Percentiles rank a stretch among this genome's conserved stretches.
These are phyloP conservation scores for Metschnikowia bowlesiae DNA, from an alignment of 805 yeast species.

Conservation along the genomic window DNA sequence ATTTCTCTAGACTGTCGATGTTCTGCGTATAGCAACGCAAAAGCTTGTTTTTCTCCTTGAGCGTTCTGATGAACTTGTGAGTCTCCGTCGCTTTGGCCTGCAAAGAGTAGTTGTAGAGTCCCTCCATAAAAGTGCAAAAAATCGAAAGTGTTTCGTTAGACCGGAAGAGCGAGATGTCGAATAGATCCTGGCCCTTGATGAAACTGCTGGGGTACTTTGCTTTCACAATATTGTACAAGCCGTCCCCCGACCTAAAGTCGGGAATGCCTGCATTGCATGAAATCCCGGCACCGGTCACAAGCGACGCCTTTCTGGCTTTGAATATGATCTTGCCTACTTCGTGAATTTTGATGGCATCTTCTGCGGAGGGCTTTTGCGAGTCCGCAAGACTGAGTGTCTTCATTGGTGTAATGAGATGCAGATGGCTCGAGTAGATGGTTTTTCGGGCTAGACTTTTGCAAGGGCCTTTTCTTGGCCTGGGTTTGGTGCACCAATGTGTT, in stretches of 20 bases:
- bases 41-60: slow-evolving; percentile 60
- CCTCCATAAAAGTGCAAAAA: slow-evolving; percentile 90
- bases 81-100: slow-evolving; percentile 78
- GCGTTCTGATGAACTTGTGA: slow-evolving; percentile 64
- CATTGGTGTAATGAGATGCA: slow-evolving; percentile 16
- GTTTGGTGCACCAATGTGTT: not conserved
- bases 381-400: slow-evolving; percentile 25
- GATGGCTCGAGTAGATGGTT: no score
- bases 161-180: slow-evolving; percentile 79
- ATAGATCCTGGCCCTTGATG: slow-evolving; percentile 83
- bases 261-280: slow-evolving; percentile 98
- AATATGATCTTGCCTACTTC: slow-evolving; percentile 39
- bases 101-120: slow-evolving; percentile 58
- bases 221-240: slow-evolving; percentile 74
- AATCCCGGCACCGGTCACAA: slow-evolving; percentile 93
- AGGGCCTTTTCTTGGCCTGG: no score
- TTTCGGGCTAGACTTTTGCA: no score
- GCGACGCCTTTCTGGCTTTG: slow-evolving; percentile 57
- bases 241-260: slow-evolving; percentile 82
- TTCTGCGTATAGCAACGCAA: slow-evolving; percentile 91
- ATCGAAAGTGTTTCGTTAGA: slow-evolving; percentile 58
- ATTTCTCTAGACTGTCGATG: slow-evolving; percentile 81
- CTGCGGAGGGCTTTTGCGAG: slow-evolving; percentile 20
- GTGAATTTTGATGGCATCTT: slow-evolving; percentile 30
- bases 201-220: slow-evolving; percentile 54